A percentile compares a stretch with the other conserved stretches of the same genome.
These are phyloP conservation scores for Lodderomyces orthopsilosis DNA, from an alignment of 1,139 yeast species.

Conservation along the genomic window DNA sequence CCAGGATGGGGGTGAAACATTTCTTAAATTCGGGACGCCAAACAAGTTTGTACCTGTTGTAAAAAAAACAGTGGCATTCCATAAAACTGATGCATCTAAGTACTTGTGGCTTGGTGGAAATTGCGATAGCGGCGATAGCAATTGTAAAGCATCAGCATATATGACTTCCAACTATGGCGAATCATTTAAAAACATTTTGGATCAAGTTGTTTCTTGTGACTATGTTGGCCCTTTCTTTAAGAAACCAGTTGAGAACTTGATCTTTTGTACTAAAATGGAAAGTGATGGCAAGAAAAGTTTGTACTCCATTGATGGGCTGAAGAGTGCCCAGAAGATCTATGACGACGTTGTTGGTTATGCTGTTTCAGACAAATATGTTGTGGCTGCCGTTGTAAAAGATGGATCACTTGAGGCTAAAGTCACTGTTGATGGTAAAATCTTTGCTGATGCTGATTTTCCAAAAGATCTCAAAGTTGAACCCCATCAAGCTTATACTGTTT, in stretches of 20 bases:
- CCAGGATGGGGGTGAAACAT: slow-evolving; percentile 63
- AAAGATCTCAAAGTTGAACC: slow-evolving; percentile 56
- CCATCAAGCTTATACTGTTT: slow-evolving; percentile 80
- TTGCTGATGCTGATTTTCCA: slow-evolving; percentile 83
- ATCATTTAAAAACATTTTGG: slow-evolving; percentile 51
- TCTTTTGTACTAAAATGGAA: slow-evolving; percentile 53
- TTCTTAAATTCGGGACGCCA: slow-evolving; percentile 50
- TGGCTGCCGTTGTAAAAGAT: slow-evolving; percentile 70
- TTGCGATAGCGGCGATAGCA: slow-evolving; percentile 41
- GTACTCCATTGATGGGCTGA: slow-evolving; percentile 25
- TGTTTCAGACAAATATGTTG: slow-evolving; percentile 54
- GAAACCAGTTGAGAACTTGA: slow-evolving; percentile 44
- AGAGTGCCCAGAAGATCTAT: slow-evolving; percentile 20
- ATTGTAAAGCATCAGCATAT: slow-evolving; percentile 59
- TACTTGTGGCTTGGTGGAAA: slow-evolving; percentile 70
- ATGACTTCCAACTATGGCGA: slow-evolving; percentile 64
- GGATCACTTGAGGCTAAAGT: slow-evolving; percentile 63
- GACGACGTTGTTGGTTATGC: slow-evolving; percentile 41
- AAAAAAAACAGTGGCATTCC: slow-evolving; percentile 51
- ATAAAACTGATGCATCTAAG: slow-evolving; percentile 51
- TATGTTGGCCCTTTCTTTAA: slow-evolving; percentile 58
- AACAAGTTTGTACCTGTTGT: slow-evolving; percentile 38
- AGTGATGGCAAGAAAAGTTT: slow-evolving; percentile 22
- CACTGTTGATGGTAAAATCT: slow-evolving; percentile 75
- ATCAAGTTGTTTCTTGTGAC: slow-evolving; percentile 59